Conservation (phyloP, 805 yeast genomes). For the Yamadazyma takamatsuzukensis region DNA sequence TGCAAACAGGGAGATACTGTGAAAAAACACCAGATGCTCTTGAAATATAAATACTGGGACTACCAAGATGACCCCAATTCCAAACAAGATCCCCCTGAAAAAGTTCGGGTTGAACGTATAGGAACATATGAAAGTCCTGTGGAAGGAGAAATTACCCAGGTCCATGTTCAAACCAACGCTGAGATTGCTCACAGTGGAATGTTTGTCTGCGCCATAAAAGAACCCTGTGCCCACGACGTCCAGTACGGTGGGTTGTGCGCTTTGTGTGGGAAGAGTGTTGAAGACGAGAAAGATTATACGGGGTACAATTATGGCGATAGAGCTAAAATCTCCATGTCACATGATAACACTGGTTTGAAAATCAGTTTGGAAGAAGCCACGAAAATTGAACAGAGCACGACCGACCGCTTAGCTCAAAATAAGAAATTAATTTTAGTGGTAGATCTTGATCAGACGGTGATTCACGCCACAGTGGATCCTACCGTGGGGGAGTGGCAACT, state of each 20-base stretch:
- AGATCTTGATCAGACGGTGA: slow-evolving; percentile 95
- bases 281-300: slow-evolving; percentile 65
- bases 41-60: slow-evolving; percentile 67
- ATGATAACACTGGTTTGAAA: slow-evolving; percentile 78
- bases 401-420: slow-evolving; percentile 55
- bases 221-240: slow-evolving; percentile 88
- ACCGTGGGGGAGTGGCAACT: slow-evolving; percentile 95
- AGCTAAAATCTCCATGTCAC: slow-evolving; percentile 86
- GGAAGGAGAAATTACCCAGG: slow-evolving; percentile 58
- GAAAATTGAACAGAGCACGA: slow-evolving; percentile 67
- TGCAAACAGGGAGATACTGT: slow-evolving; percentile 45
- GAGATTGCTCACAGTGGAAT: slow-evolving; percentile 47
- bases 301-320: slow-evolving; percentile 66
- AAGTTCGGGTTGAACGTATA: slow-evolving; percentile 60
- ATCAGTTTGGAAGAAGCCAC: slow-evolving; percentile 86
- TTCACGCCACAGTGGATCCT: slow-evolving; percentile 97
- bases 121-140: slow-evolving; percentile 83
- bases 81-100: slow-evolving; percentile 37
- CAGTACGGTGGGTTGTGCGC: slow-evolving; percentile 97
- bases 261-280: slow-evolving; percentile 78
- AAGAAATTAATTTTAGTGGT: slow-evolving; percentile 84
- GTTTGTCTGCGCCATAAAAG: slow-evolving; percentile 55
- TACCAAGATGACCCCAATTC: slow-evolving; percentile 52
- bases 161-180: slow-evolving; percentile 56
- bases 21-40: slow-evolving; percentile 48